A percentile compares a stretch with the other conserved stretches of the same genome.
phyloP scores from a whole-genome alignment of 768 basidiomycete species.

The Gloeopeniophorella convolvens region DNA sequence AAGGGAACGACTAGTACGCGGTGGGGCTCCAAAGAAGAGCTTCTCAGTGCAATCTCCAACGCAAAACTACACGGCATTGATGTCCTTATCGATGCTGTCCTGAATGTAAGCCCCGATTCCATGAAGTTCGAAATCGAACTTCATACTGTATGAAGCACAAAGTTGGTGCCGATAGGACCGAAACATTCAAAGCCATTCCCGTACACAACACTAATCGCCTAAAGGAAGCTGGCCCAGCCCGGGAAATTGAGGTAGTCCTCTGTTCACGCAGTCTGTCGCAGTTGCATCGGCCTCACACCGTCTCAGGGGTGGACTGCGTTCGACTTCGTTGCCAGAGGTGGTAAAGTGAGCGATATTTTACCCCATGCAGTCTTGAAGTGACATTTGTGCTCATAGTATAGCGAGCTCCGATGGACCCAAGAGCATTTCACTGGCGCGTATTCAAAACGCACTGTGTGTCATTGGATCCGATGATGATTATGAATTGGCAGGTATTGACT shows the following conservation, averaged over 20 bases:
- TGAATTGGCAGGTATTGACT: constrained; percentile 61
- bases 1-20: constrained; percentile 65
- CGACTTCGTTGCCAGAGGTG: constrained; percentile 70
- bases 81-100: constrained; percentile 78
- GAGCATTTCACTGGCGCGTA: constrained; percentile 70
- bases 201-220: constrained; percentile 66
- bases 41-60: constrained; percentile 58
- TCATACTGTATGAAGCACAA: constrained; percentile 50
- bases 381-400: constrained; percentile 51
- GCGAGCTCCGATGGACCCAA: constrained; percentile 62
- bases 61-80: constrained; percentile 67
- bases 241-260: constrained; percentile 56
- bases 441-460: neutral
- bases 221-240: constrained; percentile 47
- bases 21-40: constrained; percentile 84
- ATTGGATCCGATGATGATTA: neutral
- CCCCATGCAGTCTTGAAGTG: neutral
- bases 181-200: constrained; percentile 62
- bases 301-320: constrained; percentile 80
- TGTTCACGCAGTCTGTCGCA: neutral
- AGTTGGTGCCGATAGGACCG: constrained; percentile 73
- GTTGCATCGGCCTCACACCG: constrained; percentile 1
- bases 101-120: constrained; percentile 55
- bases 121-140: neutral
- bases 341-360: constrained; percentile 43